Conservation (phyloP, 169 alveolate genomes). For the Ichthyophthirius multifiliis region DNA sequence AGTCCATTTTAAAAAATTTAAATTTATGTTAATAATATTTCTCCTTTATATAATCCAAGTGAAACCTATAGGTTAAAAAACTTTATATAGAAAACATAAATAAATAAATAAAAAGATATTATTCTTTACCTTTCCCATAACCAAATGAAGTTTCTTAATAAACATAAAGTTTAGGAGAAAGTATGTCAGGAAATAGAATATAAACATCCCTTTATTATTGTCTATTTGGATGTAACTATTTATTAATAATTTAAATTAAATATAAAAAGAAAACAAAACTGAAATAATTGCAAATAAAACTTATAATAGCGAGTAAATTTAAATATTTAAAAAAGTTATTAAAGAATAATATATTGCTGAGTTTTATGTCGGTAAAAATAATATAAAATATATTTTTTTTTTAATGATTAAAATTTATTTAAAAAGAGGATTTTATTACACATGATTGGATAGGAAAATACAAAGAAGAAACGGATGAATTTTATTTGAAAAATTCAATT, state of each 20-base stretch:
- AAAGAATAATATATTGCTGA: constrained; percentile 20
- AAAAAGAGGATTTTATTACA: background rate
- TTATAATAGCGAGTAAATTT: background rate
- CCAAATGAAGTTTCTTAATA: constrained; percentile 9
- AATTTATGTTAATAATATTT: constrained; percentile 28
- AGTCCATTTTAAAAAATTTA: no score
- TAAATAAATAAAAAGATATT: constrained; percentile 13
- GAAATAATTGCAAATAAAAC: background rate
- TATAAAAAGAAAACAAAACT: background rate
- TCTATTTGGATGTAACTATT: background rate
- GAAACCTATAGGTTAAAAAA: constrained; percentile 16
- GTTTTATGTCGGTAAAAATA: constrained; percentile 15
- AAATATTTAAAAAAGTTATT: constrained; percentile 1
- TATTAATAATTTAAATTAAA: background rate
- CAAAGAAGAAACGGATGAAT: background rate
- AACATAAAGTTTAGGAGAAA: no score
- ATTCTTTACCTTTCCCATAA: constrained; percentile 8
- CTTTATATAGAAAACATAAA: no score
- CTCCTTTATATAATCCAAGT: constrained; percentile 31
- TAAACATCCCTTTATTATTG: background rate
- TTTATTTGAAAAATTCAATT: constrained; percentile 26
- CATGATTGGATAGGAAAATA: constrained; percentile 1
- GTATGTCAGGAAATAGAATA: no score
- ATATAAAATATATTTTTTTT: background rate
- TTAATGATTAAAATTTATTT: background rate